Evolutionary conservation across 805 yeast genomes (phyloP), one percentile per base, ranked within the genome.

Genomic region (Cephaloascus fragrans): DNA sequence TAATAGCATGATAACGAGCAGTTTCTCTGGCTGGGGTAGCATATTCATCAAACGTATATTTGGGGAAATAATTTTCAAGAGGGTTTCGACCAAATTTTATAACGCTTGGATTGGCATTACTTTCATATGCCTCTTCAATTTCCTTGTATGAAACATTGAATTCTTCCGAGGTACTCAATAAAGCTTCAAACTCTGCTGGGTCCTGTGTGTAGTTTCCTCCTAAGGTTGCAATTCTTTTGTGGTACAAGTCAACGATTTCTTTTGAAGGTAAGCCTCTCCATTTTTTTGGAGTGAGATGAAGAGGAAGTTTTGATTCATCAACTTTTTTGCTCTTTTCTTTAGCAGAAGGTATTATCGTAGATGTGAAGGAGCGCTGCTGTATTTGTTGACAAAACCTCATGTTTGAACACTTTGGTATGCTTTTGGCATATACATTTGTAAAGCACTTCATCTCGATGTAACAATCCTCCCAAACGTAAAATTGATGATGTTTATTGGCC

Each of bases 251-350:
- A 43, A 81, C 66, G 36, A 83, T 74, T 44, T 71, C 67, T 41
- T 77, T 75, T 14, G 83, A 72, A 12, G 85, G 80, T 41, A 81
- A 64, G 0, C 80, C 83, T 38, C 67, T 63, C 94, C 94, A 83
- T 39, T 73, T 69, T 40, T 74, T 75, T 3, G 94, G 94, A 40
- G 73, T 71, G 43, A 77, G 61, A 47, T 73, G 73, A 19, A 78
- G 56, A n/a, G n/a, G n/a, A n/a, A n/a, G n/a, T n/a, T n/a, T n/a
- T n/a, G n/a, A n/a, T n/a, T n/a, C n/a, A n/a, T n/a, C n/a, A n/a
- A n/a, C n/a, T n/a, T n/a, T n/a, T n/a, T n/a, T n/a, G n/a, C n/a
- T n/a, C n/a, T n/a, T n/a, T n/a, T n/a, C n/a, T n/a, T n/a, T n/a
- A n/a, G n/a, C n/a, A n/a, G n/a, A 14, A 20, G 23, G 19, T 9